Evolutionary conservation across 2,329 filamentous ascomycete genomes (phyloP), one percentile per base, ranked within the genome.

Genomic region (Phialemoniopsis sp.): DNA sequence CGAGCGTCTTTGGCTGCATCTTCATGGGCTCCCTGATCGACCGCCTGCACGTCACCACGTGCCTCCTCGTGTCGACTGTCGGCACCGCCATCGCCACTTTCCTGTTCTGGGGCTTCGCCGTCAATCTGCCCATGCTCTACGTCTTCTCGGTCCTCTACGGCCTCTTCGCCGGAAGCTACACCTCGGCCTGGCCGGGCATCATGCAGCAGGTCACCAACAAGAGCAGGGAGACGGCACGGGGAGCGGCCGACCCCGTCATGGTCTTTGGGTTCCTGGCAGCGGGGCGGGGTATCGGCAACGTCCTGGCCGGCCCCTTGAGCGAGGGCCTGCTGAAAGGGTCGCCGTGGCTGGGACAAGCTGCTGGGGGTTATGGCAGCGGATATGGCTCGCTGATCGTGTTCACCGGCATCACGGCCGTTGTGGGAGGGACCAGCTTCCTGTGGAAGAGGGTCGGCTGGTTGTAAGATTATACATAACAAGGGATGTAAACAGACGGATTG

Each of bases 131-230:
- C 0, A 59, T 80, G 4, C 55, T 85, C 26, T 73, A 80, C 17
- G 47, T 77, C 8, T 86, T 82, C 55, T 76, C 79, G 28, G 57
- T 82, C 14, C 62, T 72, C 5, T 86, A 81, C 50, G 82, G 82
- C 1, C 66, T 85, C 47, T 85, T 84, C 39, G 80, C 30, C 21
- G 34, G 34, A 5, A 38, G 37, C 0, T 86, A 80, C 52, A 76
- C 75, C 3, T 73, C 76, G 1, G 75, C 78, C 0, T 86, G 80
- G 80, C 68, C 73, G 0, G 77, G 77, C 0, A 67, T 78, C 47
- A 74, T 74, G 70, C 60, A 53, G 30, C 64, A 71, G 40, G 51
- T 71, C 9, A 26, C 30, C 8, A 31, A 13, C 15, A 29, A 8
- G 8, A 18, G 47, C 55, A 6, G 53, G 51, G 34, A 48, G 52